A percentile compares a stretch with the other conserved stretches of the same genome.
These are phyloP conservation scores for Aristolochia fimbriata DNA, from an alignment of 164 flowering plant species.

Conservation along the genomic window DNA sequence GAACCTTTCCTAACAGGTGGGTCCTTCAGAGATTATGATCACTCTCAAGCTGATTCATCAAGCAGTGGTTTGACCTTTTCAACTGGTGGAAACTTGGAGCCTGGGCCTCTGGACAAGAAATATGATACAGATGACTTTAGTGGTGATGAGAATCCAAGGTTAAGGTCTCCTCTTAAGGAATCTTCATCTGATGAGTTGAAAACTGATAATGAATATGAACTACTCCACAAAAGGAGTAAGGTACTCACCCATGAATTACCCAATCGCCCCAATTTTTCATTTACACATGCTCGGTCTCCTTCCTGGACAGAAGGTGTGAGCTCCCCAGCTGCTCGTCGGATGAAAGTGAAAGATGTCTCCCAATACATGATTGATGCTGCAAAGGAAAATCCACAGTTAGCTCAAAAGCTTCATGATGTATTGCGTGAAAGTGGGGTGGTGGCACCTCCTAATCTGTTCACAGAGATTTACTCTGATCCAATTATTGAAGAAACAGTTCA, in stretches of 20 bases:
- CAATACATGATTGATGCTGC: constrained; percentile 97
- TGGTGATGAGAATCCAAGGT: constrained; percentile 7
- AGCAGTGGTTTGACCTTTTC: constrained; percentile 49
- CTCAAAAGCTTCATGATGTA: constrained; percentile 92
- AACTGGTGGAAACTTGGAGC: constrained; percentile 30
- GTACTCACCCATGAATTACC: constrained; percentile 7
- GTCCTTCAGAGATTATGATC: constrained; percentile 41
- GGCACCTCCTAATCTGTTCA: constrained; percentile 76
- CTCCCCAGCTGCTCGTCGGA: constrained; percentile 72
- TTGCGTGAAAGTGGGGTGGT: constrained; percentile 94
- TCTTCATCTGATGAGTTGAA: constrained; percentile 11
- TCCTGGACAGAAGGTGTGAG: constrained; percentile 97
- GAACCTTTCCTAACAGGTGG: constrained; percentile 33
- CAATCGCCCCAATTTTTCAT: constrained; percentile 29
- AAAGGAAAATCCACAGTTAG: constrained; percentile 89
- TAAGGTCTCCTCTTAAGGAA: constrained; percentile 10
- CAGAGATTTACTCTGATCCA: constrained; percentile 41
- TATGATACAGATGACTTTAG: constrained; percentile 14
- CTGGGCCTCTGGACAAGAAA: constrained; percentile 28
- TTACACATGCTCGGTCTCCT: constrained; percentile 72
- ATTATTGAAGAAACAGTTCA: constrained; percentile 24
- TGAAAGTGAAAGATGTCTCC: constrained; percentile 96
- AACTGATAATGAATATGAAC: constrained; percentile 8
- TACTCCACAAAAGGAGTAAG: constrained; percentile 10
- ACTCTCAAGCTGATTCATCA: constrained; percentile 38